phyloP scores from a whole-genome alignment of 306 rosid species.

The Glycine soja region DNA sequence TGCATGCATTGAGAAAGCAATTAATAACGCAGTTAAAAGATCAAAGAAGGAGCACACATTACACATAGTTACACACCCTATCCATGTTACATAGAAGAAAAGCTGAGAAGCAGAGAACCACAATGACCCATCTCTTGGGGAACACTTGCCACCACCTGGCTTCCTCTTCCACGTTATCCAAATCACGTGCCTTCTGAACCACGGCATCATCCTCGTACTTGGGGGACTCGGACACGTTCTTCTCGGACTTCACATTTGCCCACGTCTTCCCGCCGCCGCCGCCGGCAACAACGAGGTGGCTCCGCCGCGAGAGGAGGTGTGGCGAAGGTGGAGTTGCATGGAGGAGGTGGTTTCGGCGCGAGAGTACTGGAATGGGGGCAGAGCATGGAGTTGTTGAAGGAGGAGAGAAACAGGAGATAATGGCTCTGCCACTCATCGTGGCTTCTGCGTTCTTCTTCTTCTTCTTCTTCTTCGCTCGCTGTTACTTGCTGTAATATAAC shows the following conservation, averaged over 20 bases:
- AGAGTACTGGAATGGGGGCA: slow-evolving; percentile 24
- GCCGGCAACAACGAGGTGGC: slow-evolving; percentile 41
- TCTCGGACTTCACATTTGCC: slow-evolving; percentile 77
- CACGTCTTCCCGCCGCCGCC: slow-evolving; percentile 52
- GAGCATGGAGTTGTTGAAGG: slow-evolving; percentile 48
- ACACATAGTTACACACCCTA: slow-evolving; percentile 60
- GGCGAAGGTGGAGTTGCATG: background rate
- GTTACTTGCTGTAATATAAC: slow-evolving; percentile 9
- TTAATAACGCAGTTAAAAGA: background rate
- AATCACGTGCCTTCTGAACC: slow-evolving; percentile 38
- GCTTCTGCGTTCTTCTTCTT: background rate
- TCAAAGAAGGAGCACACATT: background rate
- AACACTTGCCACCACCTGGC: slow-evolving; percentile 72
- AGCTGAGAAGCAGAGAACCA: slow-evolving; percentile 86
- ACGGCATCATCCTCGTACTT: slow-evolving; percentile 52
- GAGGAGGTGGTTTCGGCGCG: slow-evolving; percentile 43
- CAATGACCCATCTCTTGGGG: slow-evolving; percentile 96
- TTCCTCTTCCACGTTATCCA: slow-evolving; percentile 48
- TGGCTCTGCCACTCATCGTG: slow-evolving; percentile 69
- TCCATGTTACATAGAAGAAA: slow-evolving; percentile 99
- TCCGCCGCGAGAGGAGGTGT: slow-evolving; percentile 39
- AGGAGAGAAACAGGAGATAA: slow-evolving; percentile 63
- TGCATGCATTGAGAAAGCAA: background rate
- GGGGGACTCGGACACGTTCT: slow-evolving; percentile 51
- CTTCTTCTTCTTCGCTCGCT: background rate